Base-by-base conservation (phyloP, 306 rosid species). In the Cyclanthera cordifolia region DNA sequence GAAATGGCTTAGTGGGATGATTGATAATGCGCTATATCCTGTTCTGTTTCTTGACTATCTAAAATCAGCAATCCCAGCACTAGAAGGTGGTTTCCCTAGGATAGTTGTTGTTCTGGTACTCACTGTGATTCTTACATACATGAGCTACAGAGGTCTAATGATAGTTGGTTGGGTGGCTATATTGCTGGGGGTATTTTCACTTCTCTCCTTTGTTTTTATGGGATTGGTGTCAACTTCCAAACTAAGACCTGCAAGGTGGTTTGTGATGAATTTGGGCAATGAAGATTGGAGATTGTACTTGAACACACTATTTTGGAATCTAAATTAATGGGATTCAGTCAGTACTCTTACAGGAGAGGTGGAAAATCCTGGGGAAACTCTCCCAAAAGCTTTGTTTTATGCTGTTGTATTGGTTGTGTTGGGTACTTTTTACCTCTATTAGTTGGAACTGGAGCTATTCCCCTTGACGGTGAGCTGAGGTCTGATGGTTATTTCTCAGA, bases 1-100 rank as follows among this genome's bases (percentile, higher is more conserved):
- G 82, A 87, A 87, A 79, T 87, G 94, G 90, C 82, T 82, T 20
- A 82, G 86, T 72, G 87, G 91, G 72, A 87, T 88, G 28, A 85
- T 85, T 74, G 89, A 85, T 73, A 85, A 88, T 72, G 95, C 89
- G 70, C 59, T 84, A 9, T 82, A 81, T 75, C 88, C 88, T 10
- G 82, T 84, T 76, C 46, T 88, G 2, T 84, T 88, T 72, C 69
- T 88, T 5, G 87, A 85, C 74, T 88, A 88, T 65, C 76, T 85
- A 20, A 85, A 85, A 48, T 82, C 85, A 73, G 82, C 78, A 46
- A 70, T 84, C 20, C 89, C 89, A 2, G 78, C 74, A 76, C 67
- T 85, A 57, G 87, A 51, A 74, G 48, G 60, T 28, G 86, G 87
- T 71, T 49, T 82, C n/a, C 83, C 82, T 5, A 83, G 95, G 67